These are phyloP conservation scores for Secale cereale DNA, from an alignment of 176 grass and related monocot species.

Conservation along the genomic window DNA sequence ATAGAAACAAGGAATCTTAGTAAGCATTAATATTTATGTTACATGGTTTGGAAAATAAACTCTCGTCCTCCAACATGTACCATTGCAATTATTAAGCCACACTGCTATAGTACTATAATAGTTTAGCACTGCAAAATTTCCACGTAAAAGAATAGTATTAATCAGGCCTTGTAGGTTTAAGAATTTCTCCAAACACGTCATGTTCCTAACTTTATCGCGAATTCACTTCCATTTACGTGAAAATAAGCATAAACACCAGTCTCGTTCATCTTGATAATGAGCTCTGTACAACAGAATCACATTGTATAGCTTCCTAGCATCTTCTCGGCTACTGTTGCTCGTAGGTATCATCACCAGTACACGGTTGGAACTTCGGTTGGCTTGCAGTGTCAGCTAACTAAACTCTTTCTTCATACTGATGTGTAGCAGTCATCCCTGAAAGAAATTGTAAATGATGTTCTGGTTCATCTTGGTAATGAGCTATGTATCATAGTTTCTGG, in stretches of 20 bases:
- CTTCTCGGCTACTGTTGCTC: background rate
- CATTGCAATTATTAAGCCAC: background rate
- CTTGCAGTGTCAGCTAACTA: background rate
- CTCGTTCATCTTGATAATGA: background rate
- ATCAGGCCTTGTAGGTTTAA: background rate
- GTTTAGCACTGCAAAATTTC: background rate
- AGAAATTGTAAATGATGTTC: background rate
- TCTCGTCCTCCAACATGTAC: background rate
- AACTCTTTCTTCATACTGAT: constrained; percentile 6
- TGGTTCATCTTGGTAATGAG: background rate
- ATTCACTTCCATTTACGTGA: background rate
- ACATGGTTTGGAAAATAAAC: constrained; percentile 3
- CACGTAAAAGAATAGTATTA: background rate
- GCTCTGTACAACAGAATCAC: background rate
- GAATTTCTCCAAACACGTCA: background rate
- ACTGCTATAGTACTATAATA: background rate
- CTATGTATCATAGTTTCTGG: background rate
- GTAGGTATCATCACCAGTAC: background rate
- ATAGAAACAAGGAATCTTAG: background rate
- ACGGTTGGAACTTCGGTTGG: background rate
- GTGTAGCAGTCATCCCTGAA: background rate
- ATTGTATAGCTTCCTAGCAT: background rate
- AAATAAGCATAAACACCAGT: background rate
- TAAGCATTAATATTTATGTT: background rate
- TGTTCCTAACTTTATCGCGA: background rate